These are phyloP conservation scores for Microbotryum saponariae DNA, from an alignment of 1,284 basidiomycete species.

Conservation along the genomic window DNA sequence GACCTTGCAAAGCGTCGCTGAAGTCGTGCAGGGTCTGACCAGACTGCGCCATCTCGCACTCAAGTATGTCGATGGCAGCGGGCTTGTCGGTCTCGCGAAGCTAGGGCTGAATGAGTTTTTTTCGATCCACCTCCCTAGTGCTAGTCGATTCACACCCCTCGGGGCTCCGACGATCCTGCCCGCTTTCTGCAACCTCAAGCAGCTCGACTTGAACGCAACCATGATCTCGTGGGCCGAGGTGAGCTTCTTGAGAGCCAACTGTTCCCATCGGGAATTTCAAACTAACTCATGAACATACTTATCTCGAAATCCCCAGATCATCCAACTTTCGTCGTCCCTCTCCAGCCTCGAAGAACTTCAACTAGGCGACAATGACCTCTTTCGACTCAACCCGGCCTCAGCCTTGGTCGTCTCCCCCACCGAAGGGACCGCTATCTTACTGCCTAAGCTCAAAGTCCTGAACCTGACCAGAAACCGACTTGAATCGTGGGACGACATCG, in stretches of 20 bases:
- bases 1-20: constrained; percentile 61
- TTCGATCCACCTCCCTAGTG: constrained; percentile 48
- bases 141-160: constrained; percentile 51
- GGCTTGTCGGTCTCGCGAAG: constrained; percentile 6
- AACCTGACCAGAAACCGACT: constrained; percentile 70
- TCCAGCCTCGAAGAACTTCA: constrained; percentile 59
- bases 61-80: constrained; percentile 52
- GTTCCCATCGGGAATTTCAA: background rate
- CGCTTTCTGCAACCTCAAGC: constrained; percentile 54
- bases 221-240: constrained; percentile 64
- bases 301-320: too few species aligned
- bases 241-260: constrained; percentile 10
- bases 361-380: constrained; percentile 65
- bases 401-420: constrained; percentile 27
- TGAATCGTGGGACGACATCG: constrained; percentile 54
- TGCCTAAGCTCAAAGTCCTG: constrained; percentile 49
- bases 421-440: constrained; percentile 7
- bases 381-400: constrained; percentile 38
- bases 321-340: constrained; percentile 51
- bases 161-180: constrained; percentile 30
- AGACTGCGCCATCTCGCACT: constrained; percentile 60
- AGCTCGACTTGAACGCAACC: constrained; percentile 69
- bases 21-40: constrained; percentile 58
- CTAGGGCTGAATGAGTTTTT: too few species aligned
- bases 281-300: too few species aligned